Evolutionary conservation across 306 rosid genomes (phyloP).

Genomic region (Vigna radiata): DNA sequence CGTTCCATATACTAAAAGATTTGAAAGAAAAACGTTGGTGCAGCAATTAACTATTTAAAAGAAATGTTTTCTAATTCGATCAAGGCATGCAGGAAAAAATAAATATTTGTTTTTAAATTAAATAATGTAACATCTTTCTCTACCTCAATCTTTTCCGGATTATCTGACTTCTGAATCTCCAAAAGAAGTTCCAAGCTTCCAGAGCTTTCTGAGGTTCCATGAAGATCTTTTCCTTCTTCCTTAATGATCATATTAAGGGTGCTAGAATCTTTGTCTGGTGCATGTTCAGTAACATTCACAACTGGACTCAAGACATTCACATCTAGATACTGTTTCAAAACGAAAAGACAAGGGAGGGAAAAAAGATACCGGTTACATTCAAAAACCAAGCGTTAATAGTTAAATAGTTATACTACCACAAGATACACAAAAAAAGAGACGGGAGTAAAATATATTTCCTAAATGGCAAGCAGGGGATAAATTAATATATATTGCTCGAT

Average conservation of each 20-base stretch:
- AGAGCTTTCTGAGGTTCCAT: conserved; percentile 42
- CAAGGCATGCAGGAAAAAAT: conserved; percentile 31
- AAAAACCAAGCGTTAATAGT: conserved; percentile 28
- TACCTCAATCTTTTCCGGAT: conserved; percentile 51
- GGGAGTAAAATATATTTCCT: conserved; percentile 23
- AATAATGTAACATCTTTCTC: conserved; percentile 33
- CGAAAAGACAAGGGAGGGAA: conserved; percentile 25
- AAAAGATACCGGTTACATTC: conserved; percentile 15
- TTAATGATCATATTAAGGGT: conserved; percentile 25
- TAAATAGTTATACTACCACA: conserved; percentile 9
- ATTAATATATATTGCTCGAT: conserved; percentile 9
- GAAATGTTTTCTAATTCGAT: neutral
- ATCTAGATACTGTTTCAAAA: conserved; percentile 44
- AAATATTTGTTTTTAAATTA: conserved; percentile 33
- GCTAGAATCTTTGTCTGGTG: conserved; percentile 33
- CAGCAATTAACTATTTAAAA: conserved; percentile 14
- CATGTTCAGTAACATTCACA: conserved; percentile 37
- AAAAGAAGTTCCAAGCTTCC: conserved; percentile 38
- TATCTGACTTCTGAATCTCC: conserved; percentile 46
- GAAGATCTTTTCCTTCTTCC: conserved; percentile 48
- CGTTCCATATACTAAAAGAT: neutral
- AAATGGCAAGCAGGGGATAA: conserved; percentile 31
- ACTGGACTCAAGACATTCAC: conserved; percentile 38
- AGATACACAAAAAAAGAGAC: conserved; percentile 18
- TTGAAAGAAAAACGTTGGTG: neutral